Evolutionary conservation across 768 basidiomycete species (phyloP).

Genomic region (Amanita pallidorosea): DNA sequence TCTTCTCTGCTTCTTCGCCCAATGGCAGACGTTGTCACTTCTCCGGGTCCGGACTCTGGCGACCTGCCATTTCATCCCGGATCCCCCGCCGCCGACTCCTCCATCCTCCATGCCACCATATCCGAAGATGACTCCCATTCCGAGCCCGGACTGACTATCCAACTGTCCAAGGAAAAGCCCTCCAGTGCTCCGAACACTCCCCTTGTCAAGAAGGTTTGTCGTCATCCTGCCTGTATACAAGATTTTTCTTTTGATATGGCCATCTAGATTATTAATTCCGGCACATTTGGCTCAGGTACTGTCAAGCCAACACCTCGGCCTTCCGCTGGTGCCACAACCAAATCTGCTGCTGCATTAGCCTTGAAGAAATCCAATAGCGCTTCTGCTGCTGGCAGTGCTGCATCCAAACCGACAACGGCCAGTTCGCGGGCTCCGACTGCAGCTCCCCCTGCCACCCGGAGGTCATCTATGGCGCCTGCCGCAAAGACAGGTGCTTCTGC

Average conservation of each 20-base stretch:
- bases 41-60: background rate
- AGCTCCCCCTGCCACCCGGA: constrained; percentile 26
- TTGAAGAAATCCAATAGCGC: constrained; percentile 31
- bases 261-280: constrained; percentile 49
- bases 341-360: constrained; percentile 21
- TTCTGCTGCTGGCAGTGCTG: constrained; percentile 7
- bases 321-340: constrained; percentile 16
- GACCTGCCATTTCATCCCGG: background rate
- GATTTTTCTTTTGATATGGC: constrained; percentile 1
- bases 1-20: background rate
- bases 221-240: constrained; percentile 5
- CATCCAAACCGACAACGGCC: constrained; percentile 26
- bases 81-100: too few species aligned
- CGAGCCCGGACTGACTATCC: background rate
- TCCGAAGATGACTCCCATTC: too few species aligned
- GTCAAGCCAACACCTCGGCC: constrained; percentile 27
- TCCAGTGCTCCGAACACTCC: constrained; percentile 40
- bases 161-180: constrained; percentile 26
- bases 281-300: constrained; percentile 52
- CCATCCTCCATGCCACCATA: too few species aligned
- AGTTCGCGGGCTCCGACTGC: constrained; percentile 21
- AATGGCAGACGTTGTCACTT: constrained; percentile 1
- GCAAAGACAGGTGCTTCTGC: constrained; percentile 23
- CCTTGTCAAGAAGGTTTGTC: constrained; percentile 56
- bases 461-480: constrained; percentile 31